Evolutionary conservation across 2,329 filamentous ascomycete species (phyloP).

Genomic region (Aaosphaeria pasadenensis): DNA sequence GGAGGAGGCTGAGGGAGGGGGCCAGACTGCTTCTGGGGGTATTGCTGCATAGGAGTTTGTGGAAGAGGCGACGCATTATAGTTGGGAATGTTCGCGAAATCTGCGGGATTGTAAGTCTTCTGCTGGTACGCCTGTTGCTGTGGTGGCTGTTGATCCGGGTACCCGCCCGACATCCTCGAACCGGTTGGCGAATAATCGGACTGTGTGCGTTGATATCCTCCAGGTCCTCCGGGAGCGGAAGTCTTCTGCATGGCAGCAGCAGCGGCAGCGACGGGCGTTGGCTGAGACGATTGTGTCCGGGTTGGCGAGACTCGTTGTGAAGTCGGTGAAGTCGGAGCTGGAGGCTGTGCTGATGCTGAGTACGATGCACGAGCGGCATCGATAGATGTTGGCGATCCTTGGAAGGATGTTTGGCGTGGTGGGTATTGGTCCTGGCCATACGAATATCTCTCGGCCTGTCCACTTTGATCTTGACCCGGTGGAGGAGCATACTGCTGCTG

Average conservation of each 20-base stretch:
- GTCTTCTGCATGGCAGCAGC: slow-evolving; percentile 33
- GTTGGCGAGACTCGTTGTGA: slow-evolving; percentile 45
- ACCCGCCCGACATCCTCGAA: slow-evolving; percentile 29
- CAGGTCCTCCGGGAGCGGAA: slow-evolving; percentile 32
- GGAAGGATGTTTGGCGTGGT: slow-evolving; percentile 41
- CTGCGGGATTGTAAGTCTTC: slow-evolving; percentile 72
- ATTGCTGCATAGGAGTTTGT: slow-evolving; percentile 26
- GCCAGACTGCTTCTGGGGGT: slow-evolving; percentile 35
- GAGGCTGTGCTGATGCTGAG: slow-evolving; percentile 28
- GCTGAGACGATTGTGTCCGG: slow-evolving; percentile 49
- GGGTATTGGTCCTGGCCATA: slow-evolving; percentile 46
- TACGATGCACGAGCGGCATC: slow-evolving; percentile 50
- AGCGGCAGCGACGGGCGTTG: slow-evolving; percentile 24
- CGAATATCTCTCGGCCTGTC: slow-evolving; percentile 44
- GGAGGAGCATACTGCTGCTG: slow-evolving; percentile 28
- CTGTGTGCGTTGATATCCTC: slow-evolving; percentile 43
- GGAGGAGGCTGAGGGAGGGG: slow-evolving; percentile 42
- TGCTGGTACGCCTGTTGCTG: slow-evolving; percentile 47
- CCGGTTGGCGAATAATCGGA: slow-evolving; percentile 40
- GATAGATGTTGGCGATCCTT: slow-evolving; percentile 39
- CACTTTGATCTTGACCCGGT: slow-evolving; percentile 34
- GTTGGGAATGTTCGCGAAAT: slow-evolving; percentile 58
- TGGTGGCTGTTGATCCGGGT: slow-evolving; percentile 39
- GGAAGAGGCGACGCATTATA: slow-evolving; percentile 21
- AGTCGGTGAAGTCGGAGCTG: slow-evolving; percentile 48